These are phyloP conservation scores for Aspergillus funiculosus DNA, from an alignment of 495 filamentous ascomycete species.

Conservation along the genomic window DNA sequence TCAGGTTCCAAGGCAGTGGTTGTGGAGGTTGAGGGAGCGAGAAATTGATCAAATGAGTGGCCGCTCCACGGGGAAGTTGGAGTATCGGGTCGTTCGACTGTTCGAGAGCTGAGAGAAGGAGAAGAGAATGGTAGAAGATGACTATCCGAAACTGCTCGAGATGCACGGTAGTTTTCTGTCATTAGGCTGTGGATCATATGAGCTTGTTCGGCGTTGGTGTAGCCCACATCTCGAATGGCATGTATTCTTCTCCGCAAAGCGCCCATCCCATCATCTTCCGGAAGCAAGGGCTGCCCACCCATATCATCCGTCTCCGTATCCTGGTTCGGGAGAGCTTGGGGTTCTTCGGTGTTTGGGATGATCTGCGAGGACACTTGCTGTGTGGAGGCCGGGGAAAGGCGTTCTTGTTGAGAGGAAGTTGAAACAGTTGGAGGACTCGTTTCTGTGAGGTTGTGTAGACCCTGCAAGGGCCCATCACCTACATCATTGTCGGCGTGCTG, in stretches of 20 bases:
- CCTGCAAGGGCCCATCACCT: neutral
- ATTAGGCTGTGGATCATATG: slow-evolving; percentile 76
- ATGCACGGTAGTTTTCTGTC: slow-evolving; percentile 67
- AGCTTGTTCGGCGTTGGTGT: slow-evolving; percentile 71
- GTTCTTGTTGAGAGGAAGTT: neutral
- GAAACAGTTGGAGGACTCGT: neutral
- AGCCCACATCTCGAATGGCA: slow-evolving; percentile 58
- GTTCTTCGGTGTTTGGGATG: neutral
- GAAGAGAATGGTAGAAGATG: slow-evolving; percentile 23
- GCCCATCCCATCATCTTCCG: slow-evolving; percentile 91
- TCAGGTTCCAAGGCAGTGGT: slow-evolving; percentile 29
- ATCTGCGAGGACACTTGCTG: slow-evolving; percentile 6
- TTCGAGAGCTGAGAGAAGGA: slow-evolving; percentile 32
- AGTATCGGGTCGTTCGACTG: slow-evolving; percentile 31
- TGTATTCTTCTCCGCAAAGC: slow-evolving; percentile 68
- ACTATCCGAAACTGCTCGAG: slow-evolving; percentile 29
- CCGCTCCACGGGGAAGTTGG: slow-evolving; percentile 28
- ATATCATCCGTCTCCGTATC: slow-evolving; percentile 17
- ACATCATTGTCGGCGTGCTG: slow-evolving; percentile 2
- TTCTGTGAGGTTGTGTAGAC: neutral
- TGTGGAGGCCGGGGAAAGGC: neutral
- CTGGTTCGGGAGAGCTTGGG: slow-evolving; percentile 3
- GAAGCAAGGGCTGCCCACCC: slow-evolving; percentile 45
- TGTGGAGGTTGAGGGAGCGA: slow-evolving; percentile 28
- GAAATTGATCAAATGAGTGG: slow-evolving; percentile 26